Percentiles rank a stretch among this genome's conserved stretches.
These are phyloP conservation scores for Nemania sp. DNA, from an alignment of 2,329 filamentous ascomycete species.

Conservation along the genomic window DNA sequence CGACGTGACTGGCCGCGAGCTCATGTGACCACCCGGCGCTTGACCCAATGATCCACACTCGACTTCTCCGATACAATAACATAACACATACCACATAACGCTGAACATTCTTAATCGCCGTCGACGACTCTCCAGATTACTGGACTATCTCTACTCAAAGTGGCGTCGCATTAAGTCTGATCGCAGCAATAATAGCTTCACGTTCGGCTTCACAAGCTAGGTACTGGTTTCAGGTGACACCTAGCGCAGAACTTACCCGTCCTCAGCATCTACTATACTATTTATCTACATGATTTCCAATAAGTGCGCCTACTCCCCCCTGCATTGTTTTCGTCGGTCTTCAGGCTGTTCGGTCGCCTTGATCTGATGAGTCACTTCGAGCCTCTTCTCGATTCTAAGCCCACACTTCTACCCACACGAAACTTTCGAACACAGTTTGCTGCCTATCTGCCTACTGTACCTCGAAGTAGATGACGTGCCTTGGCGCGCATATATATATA, in stretches of 20 bases:
- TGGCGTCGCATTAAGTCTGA: neutral
- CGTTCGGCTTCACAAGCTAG: no score
- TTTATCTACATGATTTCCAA: neutral
- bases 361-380: slow-evolving; percentile 14
- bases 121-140: neutral
- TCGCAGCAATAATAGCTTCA: neutral
- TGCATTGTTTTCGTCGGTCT: neutral
- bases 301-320: no score
- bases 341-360: neutral
- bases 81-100: neutral
- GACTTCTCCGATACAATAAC: neutral
- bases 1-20: slow-evolving; percentile 27
- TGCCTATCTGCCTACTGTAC: slow-evolving; percentile 15
- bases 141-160: neutral
- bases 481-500: slow-evolving; percentile 35
- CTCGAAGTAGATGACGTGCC: neutral
- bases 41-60: slow-evolving; percentile 19
- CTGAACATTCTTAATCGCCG: no score
- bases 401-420: neutral
- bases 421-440: slow-evolving; percentile 4
- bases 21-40: slow-evolving; percentile 33
- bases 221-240: slow-evolving; percentile 15
- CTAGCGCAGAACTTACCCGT: neutral
- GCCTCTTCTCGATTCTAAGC: neutral
- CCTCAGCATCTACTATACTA: no score